Base-by-base conservation (phyloP, 2,329 filamentous ascomycete species). In the Aspergillus ibericus region DNA sequence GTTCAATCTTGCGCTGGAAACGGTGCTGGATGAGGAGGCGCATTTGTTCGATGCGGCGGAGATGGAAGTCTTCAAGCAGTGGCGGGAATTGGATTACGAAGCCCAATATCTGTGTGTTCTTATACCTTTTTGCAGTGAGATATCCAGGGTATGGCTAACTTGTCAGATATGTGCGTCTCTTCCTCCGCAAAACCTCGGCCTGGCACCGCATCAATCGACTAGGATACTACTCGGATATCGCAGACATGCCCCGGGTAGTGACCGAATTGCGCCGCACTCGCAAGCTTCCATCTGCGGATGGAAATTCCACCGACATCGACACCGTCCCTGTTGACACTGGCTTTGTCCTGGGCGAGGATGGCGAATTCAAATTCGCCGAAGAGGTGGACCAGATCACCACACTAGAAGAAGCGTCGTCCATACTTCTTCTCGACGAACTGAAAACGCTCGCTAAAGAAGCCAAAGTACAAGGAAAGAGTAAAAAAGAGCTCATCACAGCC, bases 1-100 rank as follows among this genome's bases (percentile, higher is more conserved):
- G 0, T 99, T 99, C 80, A 96, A 96, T 69, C 81, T 98, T 13
- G 92, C 93, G 2, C 79, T 99, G 50, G 88, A 93, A 59, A 96
- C 91, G 0, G 95, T 99, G 3, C 78, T 98, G 12, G 87, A 91
- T 50, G 91, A 98, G 58, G 95, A 99, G 75, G 83, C 85, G 0
- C 91, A 96, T 75, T 79, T 99, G 0, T 99, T 98, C 71, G 85
- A 95, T 67, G 84, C 87, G 58, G 88, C 86, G 16, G 95, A 99
- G 75, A 84, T 82, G 68, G 80, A 83, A 13, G 82, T 98, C 0
- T 98, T 99, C 71, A 77, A 80, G 3, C 81, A 87, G 58, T 99
- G 93, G 92, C 84, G 80, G 59, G 74, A 76, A 0, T 72, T 98
- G 53, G 80, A 82, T 27, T 98, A 97, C 71, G 92, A 97, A 71